These are phyloP conservation scores for Rostrohypoxylon terebratum DNA, from an alignment of 495 filamentous ascomycete species.

Conservation along the genomic window DNA sequence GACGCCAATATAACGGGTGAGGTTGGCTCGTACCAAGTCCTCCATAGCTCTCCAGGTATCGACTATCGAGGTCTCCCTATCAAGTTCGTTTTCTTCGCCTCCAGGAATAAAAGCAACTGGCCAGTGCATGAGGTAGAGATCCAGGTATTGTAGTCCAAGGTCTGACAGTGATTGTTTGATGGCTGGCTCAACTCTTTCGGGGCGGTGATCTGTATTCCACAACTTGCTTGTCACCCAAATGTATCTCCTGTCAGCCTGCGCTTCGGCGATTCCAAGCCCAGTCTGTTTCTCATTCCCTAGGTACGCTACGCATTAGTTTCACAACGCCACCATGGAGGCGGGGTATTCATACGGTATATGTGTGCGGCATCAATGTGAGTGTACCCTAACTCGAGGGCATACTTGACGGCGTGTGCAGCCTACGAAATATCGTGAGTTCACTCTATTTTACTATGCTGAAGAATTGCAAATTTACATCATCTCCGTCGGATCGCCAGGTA, in stretches of 20 bases:
- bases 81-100: constrained; percentile 52
- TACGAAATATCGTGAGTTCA: not conserved
- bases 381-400: constrained; percentile 65
- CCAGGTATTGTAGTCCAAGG: constrained; percentile 73
- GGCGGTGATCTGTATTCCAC: constrained; percentile 75
- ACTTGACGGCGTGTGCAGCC: constrained; percentile 46
- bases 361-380: constrained; percentile 66
- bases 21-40: constrained; percentile 57
- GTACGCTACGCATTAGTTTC: constrained; percentile 65
- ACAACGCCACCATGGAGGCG: too few relatives aligned
- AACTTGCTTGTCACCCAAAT: constrained; percentile 79
- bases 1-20: constrained; percentile 73
- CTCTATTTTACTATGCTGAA: too few relatives aligned
- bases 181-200: constrained; percentile 67
- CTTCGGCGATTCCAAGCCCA: constrained; percentile 68
- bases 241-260: constrained; percentile 67
- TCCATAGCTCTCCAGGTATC: constrained; percentile 77
- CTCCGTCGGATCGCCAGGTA: constrained; percentile 55
- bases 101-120: constrained; percentile 65
- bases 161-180: constrained; percentile 70
- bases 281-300: constrained; percentile 56
- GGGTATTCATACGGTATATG: constrained; percentile 32
- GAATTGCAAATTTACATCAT: constrained; percentile 15
- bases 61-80: constrained; percentile 54
- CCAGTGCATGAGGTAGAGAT: constrained; percentile 79